Conservation (phyloP, 1,284 basidiomycete species). For the Moesziomyces parantarcticus region DNA sequence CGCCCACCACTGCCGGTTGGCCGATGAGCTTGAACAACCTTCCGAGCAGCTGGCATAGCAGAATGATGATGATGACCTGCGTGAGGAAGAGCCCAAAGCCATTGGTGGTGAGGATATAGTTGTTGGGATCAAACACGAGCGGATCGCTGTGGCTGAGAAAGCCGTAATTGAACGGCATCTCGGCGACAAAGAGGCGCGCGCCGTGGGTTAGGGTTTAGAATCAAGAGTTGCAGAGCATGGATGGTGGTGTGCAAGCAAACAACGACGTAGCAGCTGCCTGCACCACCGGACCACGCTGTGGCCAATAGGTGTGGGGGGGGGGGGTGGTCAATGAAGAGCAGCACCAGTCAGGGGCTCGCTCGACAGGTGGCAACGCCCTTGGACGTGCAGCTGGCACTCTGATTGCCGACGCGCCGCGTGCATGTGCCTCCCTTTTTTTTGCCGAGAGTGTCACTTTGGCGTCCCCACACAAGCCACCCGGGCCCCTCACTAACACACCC, state of each 20-base stretch:
- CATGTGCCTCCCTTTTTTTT: too few species aligned
- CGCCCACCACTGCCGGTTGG: conserved; percentile 51
- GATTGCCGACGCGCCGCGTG: too few species aligned
- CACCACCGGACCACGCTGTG: background rate
- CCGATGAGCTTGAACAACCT: conserved; percentile 39
- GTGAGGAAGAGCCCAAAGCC: conserved; percentile 51
- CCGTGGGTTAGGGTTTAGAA: background rate
- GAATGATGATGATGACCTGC: conserved; percentile 52
- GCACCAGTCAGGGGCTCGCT: background rate
- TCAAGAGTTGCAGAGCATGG: background rate
- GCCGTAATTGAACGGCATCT: conserved; percentile 35
- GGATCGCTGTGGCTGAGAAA: conserved; percentile 48
- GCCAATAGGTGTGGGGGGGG: background rate
- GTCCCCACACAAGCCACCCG: too few species aligned
- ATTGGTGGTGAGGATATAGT: conserved; percentile 40
- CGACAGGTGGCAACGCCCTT: too few species aligned
- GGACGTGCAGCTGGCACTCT: too few species aligned
- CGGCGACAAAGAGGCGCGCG: background rate
- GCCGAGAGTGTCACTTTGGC: too few species aligned
- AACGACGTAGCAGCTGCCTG: background rate
- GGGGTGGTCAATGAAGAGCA: background rate
- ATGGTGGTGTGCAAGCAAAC: background rate
- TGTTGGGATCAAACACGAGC: conserved; percentile 41
- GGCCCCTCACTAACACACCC: too few species aligned
- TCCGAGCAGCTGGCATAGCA: conserved; percentile 46